A percentile compares a stretch with the other conserved stretches of the same genome.
Evolutionary conservation across 2,329 filamentous ascomycete genomes (phyloP).

Genomic region (Ceratocystis papillata): DNA sequence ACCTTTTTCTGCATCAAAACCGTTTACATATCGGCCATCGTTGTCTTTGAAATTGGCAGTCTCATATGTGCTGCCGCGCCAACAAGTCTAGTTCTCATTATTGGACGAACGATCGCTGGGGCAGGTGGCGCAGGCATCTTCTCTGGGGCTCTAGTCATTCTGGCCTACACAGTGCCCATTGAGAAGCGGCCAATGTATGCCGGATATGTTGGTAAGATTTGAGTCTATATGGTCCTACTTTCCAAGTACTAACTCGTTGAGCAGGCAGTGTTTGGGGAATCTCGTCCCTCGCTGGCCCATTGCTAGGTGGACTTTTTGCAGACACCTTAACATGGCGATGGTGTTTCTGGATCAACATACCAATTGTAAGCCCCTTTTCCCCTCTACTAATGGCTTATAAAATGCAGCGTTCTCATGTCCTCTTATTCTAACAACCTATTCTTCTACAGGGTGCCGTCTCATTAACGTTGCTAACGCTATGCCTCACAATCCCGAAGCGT

Average conservation of each 20-base stretch:
- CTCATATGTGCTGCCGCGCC: constrained; percentile 34
- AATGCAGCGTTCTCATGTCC: neutral
- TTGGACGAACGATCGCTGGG: constrained; percentile 32
- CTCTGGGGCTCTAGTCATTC: constrained; percentile 37
- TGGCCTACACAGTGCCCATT: constrained; percentile 33
- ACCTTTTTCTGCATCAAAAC: constrained; percentile 38
- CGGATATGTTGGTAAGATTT: constrained; percentile 28
- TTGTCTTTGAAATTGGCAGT: constrained; percentile 37
- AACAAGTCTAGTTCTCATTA: constrained; percentile 31
- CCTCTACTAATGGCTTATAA: neutral
- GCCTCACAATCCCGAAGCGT: constrained; percentile 24
- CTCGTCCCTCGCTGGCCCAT: constrained; percentile 29
- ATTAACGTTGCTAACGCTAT: constrained; percentile 14
- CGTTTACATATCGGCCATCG: constrained; percentile 33
- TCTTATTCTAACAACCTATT: neutral
- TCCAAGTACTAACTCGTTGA: constrained; percentile 26
- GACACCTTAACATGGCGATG: constrained; percentile 30
- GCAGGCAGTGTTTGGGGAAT: constrained; percentile 35
- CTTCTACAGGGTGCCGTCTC: constrained; percentile 18
- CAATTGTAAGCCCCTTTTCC: constrained; percentile 27
- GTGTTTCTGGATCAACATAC: constrained; percentile 31
- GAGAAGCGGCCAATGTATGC: constrained; percentile 31
- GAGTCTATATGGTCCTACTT: constrained; percentile 22
- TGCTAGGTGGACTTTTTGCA: constrained; percentile 28
- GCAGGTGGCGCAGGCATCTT: constrained; percentile 39